Conservation (phyloP, 2,329 filamentous ascomycete genomes). For the Diaporthe ilicicola region DNA sequence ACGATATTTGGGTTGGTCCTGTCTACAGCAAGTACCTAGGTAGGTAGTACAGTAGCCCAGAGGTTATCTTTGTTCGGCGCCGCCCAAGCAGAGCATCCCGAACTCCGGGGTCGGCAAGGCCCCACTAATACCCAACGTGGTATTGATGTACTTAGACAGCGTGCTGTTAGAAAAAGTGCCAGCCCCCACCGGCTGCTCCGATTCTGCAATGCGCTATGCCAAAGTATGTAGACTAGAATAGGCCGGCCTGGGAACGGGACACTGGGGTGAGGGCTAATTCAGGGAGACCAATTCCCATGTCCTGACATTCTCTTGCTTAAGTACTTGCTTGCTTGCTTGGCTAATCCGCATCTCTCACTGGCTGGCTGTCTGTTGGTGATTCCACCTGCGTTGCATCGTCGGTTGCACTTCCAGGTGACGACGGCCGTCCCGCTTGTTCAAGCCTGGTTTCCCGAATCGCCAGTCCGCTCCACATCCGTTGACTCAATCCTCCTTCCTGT, state of each 20-base stretch:
- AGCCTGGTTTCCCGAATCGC: not conserved
- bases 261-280: not conserved
- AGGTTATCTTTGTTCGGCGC: too few relatives aligned
- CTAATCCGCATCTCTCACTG: not conserved
- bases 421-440: slow-evolving; percentile 2
- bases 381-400: not conserved
- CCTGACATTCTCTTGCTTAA: not conserved
- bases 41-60: too few relatives aligned
- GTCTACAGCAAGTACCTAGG: too few relatives aligned
- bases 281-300: not conserved
- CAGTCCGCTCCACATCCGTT: slow-evolving; percentile 23
- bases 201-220: slow-evolving; percentile 18
- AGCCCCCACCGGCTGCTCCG: slow-evolving; percentile 21
- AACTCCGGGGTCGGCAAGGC: slow-evolving; percentile 30
- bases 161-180: not conserved
- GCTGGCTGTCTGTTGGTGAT: not conserved
- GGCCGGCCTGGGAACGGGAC: not conserved
- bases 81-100: too few relatives aligned
- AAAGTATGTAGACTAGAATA: slow-evolving; percentile 2
- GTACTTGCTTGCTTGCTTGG: too few relatives aligned
- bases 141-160: not conserved
- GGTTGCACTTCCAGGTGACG: not conserved
- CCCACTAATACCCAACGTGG: not conserved
- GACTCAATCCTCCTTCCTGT: slow-evolving; percentile 21
- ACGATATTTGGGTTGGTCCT: too few relatives aligned